Evolutionary conservation across 2,329 filamentous ascomycete genomes (phyloP).

Genomic region (Cryphonectria naterciae): DNA sequence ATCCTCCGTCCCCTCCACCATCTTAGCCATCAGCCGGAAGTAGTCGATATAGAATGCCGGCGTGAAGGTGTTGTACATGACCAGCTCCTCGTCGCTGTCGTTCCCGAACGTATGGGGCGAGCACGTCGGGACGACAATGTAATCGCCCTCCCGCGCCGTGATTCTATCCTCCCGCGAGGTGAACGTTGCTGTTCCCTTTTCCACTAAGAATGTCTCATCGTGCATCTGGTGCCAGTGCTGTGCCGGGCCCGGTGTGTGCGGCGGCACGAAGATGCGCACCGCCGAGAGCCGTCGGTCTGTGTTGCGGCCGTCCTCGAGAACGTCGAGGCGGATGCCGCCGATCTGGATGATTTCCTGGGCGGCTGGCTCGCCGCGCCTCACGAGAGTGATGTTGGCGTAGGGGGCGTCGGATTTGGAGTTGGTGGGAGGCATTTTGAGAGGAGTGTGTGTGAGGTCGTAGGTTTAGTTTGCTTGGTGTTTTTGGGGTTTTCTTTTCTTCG

Average conservation of each 20-base stretch:
- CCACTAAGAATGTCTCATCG: conserved; percentile 62
- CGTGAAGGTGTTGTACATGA: conserved; percentile 61
- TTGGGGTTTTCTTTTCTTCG: no score
- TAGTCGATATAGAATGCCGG: conserved; percentile 62
- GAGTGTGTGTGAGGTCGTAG: background rate
- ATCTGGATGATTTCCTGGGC: conserved; percentile 8
- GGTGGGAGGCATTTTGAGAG: conserved; percentile 9
- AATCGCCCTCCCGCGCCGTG: conserved; percentile 56
- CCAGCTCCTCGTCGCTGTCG: conserved; percentile 55
- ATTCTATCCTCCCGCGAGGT: conserved; percentile 49
- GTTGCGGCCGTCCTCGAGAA: conserved; percentile 19
- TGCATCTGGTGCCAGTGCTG: conserved; percentile 62
- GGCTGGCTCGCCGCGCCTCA: conserved; percentile 8
- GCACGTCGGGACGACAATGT: conserved; percentile 57
- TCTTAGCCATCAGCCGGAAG: conserved; percentile 54
- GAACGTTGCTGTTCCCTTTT: conserved; percentile 55
- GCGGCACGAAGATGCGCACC: conserved; percentile 50
- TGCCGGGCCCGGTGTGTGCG: conserved; percentile 50
- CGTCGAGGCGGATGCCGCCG: conserved; percentile 4
- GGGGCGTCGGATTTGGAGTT: conserved; percentile 16
- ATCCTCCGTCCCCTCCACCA: conserved; percentile 46
- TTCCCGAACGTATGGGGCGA: conserved; percentile 62
- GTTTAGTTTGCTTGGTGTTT: background rate
- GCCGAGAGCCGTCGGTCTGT: conserved; percentile 33
- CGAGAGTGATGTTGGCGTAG: conserved; percentile 12